Evolutionary conservation across 2,329 filamentous ascomycete species (phyloP).

Genomic region (Colletotrichum destructivum): DNA sequence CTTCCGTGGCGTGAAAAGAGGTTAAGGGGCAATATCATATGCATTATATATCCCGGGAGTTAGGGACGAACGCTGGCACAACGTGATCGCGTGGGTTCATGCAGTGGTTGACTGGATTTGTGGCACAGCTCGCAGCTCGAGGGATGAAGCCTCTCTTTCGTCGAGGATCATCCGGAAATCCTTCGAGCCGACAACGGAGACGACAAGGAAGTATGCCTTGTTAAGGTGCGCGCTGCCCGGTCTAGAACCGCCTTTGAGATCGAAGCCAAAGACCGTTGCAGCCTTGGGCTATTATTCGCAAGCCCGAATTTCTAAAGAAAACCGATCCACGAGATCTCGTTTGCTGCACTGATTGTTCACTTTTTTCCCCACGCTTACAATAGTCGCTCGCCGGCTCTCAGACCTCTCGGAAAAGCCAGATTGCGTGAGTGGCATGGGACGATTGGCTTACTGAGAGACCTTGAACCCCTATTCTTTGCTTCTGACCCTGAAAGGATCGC

Average conservation of each 20-base stretch:
- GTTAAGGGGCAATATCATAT: neutral
- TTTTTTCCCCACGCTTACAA: too few species aligned
- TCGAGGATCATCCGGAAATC: neutral
- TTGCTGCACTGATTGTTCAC: neutral
- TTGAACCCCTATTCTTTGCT: slow-evolving; percentile 35
- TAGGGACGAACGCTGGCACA: neutral
- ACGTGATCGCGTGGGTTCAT: neutral
- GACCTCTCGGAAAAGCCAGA: slow-evolving; percentile 6
- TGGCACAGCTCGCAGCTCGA: neutral
- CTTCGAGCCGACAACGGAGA: neutral
- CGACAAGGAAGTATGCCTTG: neutral
- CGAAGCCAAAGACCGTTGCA: neutral
- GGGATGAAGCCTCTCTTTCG: neutral
- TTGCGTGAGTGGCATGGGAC: slow-evolving; percentile 11
- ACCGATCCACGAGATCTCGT: neutral
- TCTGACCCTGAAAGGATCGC: slow-evolving; percentile 6
- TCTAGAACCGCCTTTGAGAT: neutral
- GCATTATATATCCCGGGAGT: neutral
- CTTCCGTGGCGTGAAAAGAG: neutral
- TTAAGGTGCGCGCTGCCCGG: neutral
- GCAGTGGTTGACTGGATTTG: neutral
- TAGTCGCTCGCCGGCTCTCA: slow-evolving; percentile 8
- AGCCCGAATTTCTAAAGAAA: too few species aligned
- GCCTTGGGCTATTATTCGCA: too few species aligned
- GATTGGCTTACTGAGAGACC: slow-evolving; percentile 1